Conservation (phyloP, 2,329 filamentous ascomycete genomes). For the Macrophomina tecta region DNA sequence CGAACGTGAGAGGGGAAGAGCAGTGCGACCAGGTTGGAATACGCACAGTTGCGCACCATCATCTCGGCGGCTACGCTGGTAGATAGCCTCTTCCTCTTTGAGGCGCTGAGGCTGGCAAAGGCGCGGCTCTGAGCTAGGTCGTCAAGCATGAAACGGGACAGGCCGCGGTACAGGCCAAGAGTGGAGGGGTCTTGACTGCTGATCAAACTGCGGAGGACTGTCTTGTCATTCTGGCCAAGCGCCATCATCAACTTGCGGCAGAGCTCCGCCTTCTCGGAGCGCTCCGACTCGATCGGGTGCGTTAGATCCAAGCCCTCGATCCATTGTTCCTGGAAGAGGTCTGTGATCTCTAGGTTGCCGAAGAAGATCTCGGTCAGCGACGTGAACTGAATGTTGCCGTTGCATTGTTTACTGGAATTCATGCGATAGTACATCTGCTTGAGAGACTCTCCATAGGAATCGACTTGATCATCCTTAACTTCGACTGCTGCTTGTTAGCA, state of each 20-base stretch:
- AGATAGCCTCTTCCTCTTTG: constrained; percentile 45
- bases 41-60: constrained; percentile 54
- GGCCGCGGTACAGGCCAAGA: constrained; percentile 43
- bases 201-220: constrained; percentile 38
- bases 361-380: constrained; percentile 40
- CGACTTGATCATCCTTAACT: constrained; percentile 55
- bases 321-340: constrained; percentile 35
- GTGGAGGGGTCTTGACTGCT: constrained; percentile 38
- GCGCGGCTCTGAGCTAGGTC: constrained; percentile 39
- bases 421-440: constrained; percentile 46
- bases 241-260: constrained; percentile 40
- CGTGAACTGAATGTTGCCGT: constrained; percentile 39
- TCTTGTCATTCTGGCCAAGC: constrained; percentile 36
- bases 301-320: constrained; percentile 35
- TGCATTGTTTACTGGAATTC: constrained; percentile 32
- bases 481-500: constrained; percentile 17
- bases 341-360: constrained; percentile 25
- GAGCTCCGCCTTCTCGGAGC: constrained; percentile 38
- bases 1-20: constrained; percentile 54
- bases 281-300: constrained; percentile 40
- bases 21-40: constrained; percentile 56
- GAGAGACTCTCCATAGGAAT: constrained; percentile 47
- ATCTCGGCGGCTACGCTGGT: constrained; percentile 45
- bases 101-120: constrained; percentile 37
- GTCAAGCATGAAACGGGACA: constrained; percentile 47